A percentile compares a stretch with the other conserved stretches of the same genome.
These are phyloP conservation scores for Yamadazyma diddensiae DNA, from an alignment of 1,139 yeast species.

Conservation along the genomic window DNA sequence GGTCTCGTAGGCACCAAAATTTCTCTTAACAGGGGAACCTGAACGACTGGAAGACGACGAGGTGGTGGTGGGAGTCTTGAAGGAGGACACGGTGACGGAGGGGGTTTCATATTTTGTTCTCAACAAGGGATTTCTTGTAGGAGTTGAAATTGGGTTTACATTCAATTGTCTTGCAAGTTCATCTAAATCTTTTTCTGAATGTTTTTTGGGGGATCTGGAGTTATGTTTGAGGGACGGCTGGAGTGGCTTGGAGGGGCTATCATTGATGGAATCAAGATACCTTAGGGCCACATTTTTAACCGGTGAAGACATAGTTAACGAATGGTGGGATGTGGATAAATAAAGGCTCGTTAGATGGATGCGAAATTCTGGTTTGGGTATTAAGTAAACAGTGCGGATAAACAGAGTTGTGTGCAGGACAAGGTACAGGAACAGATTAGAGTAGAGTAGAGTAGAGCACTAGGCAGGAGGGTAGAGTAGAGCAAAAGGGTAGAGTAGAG, in stretches of 20 bases:
- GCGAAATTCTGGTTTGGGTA: too few species aligned
- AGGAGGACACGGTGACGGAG: conserved; percentile 44
- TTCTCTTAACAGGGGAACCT: conserved; percentile 21
- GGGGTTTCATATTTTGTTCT: conserved; percentile 42
- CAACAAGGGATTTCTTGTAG: conserved; percentile 29
- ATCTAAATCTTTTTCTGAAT: conserved; percentile 34
- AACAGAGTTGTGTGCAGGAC: too few species aligned
- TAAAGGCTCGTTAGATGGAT: too few species aligned
- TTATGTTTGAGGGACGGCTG: conserved; percentile 32
- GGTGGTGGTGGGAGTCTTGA: conserved; percentile 31
- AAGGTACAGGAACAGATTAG: too few species aligned
- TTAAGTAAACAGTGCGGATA: too few species aligned
- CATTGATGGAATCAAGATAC: conserved; percentile 32
- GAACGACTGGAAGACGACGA: conserved; percentile 20
- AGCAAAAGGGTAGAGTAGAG: too few species aligned
- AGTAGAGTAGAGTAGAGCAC: too few species aligned
- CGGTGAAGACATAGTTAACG: conserved; percentile 23
- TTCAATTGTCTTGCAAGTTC: conserved; percentile 39
- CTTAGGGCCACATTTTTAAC: conserved; percentile 27
- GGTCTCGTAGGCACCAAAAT: conserved; percentile 12
- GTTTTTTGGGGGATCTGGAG: conserved; percentile 8
- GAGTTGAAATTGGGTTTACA: conserved; percentile 23
- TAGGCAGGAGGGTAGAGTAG: too few species aligned
- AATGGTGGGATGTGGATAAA: too few species aligned
- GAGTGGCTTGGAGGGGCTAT: conserved; percentile 26